Evolutionary conservation across 2,329 filamentous ascomycete genomes (phyloP).

Genomic region (Cladosporium sp.): DNA sequence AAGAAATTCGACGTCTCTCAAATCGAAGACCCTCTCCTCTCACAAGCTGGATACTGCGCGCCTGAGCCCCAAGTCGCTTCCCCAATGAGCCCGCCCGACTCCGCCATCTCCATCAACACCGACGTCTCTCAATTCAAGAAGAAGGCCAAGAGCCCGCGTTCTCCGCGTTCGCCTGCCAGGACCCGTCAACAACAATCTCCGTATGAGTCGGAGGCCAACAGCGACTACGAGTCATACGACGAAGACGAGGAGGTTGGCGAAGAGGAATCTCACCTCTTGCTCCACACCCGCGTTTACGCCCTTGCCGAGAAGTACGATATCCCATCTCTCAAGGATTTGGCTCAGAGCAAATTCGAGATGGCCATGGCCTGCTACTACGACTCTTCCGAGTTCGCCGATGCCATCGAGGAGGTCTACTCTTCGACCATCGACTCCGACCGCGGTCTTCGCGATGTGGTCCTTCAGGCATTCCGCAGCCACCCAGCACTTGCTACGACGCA

Average conservation of each 20-base stretch:
- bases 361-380: slow-evolving; percentile 42
- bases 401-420: slow-evolving; percentile 47
- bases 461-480: slow-evolving; percentile 45
- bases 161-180: slow-evolving; percentile 19
- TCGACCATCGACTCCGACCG: slow-evolving; percentile 47
- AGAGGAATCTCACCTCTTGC: slow-evolving; percentile 40
- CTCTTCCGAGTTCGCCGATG: slow-evolving; percentile 43
- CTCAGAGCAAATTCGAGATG: slow-evolving; percentile 43
- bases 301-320: slow-evolving; percentile 51
- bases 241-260: slow-evolving; percentile 33
- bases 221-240: slow-evolving; percentile 34
- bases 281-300: slow-evolving; percentile 47
- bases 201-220: slow-evolving; percentile 29
- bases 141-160: slow-evolving; percentile 16
- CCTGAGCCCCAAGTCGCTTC: slow-evolving; percentile 1
- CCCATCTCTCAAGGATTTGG: slow-evolving; percentile 42
- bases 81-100: slow-evolving; percentile 20
- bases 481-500: slow-evolving; percentile 42
- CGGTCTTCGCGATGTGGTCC: slow-evolving; percentile 44
- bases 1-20: slow-evolving; percentile 32
- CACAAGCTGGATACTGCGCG: slow-evolving; percentile 30
- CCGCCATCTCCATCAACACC: slow-evolving; percentile 15
- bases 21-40: slow-evolving; percentile 34
- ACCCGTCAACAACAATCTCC: slow-evolving; percentile 21
- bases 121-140: slow-evolving; percentile 16